Base-by-base conservation (phyloP, 139 green algal species). In the Volvox africanus region DNA sequence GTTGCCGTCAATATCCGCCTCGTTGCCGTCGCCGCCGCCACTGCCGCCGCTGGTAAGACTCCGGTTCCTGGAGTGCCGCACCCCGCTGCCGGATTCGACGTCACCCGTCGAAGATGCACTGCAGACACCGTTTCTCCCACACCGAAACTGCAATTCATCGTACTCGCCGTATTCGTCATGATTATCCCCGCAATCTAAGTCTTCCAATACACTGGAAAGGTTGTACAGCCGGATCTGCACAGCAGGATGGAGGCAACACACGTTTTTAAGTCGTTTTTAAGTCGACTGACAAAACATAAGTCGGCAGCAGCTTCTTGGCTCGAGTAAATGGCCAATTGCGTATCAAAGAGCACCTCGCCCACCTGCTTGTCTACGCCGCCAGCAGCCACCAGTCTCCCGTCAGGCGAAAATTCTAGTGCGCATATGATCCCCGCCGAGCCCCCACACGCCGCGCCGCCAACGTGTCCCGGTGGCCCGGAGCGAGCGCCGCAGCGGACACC, bases 301-400 rank as follows among this genome's bases (percentile, higher is more conserved):
- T 17, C 19, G 21, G 21, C 65, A 30, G 24, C 9, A 2, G 65
- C 24, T 73, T 73, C 5, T 73, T 28, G 5, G 65, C 24, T 73
- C 24, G 2, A 12, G 21, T 6, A 6, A 6, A 2, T 73, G 65
- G 11, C 21, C 65, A 6, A 55, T 55, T 9, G 9, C 44, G 44
- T 9, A 55, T 55, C 44, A 55, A 55, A 73, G 65, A 11, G 65
- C 6, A 16, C 65, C 65, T 24, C 11, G 65, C 65, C 11, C 76
- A 94, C 93, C 93, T 95, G 95, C 85, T 97, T 97, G 36, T 95
- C 96, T 32, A 98, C 94, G 36, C 96, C 96, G 2, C 94, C 96
- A 19, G 95, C 95, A 21, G 95, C 96, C 89, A 98, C 93, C n/a
- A 96, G 80, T 61, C 79, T 36, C 12, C 94, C 94, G 82, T 96